Evolutionary conservation across 164 flowering plant species (phyloP), one percentile per base, ranked within the genome.

Genomic region (Malania oleifera): DNA sequence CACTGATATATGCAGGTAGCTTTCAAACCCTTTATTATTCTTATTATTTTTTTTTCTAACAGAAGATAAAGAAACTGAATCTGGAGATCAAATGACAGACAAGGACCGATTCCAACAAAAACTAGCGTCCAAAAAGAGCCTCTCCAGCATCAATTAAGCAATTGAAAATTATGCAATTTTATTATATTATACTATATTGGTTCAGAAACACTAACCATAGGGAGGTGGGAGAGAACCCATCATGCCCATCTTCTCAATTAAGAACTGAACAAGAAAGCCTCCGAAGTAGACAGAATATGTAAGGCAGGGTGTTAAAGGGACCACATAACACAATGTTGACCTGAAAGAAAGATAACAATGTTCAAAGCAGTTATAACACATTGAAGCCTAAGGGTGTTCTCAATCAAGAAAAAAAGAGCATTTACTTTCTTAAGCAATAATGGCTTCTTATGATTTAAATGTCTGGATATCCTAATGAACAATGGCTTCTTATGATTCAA

Each of bases 231-330:
- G 74, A 58, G 96, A 75, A 31, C 99, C 99, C 85, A 89, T 88
- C 97, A 90, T 90, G 13, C 99, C 97, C 91, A 86, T 90, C 88
- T 86, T 93, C 82, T 93, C 99, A 58, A 85, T 78, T 74, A 90
- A 50, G 68, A 93, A 90, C 67, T 76, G 93, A 41, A 71, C 77
- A 70, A 86, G 80, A 67, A 90, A 72, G 27, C 99, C 99, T 56
- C 91, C 87, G 67, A 90, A 90, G 67, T 86, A 91, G 34, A 84
- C 87, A 34, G 84, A 56, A 61, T 82, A 86, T 40, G 65, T 50
- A 52, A 93, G 69, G 70, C 78, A 76, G 41, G 97, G 97, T 57
- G 84, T 58, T 59, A 83, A 54, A 70, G 88, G 84, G 61, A 85
- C 20, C 31, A 81, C 75, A 56, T 85, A 93, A 49, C 67, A 71